Percentiles rank a stretch among this genome's conserved stretches.
Conservation (phyloP, 805 yeast species). For the Schwanniomyces pseudopolymorphus region DNA sequence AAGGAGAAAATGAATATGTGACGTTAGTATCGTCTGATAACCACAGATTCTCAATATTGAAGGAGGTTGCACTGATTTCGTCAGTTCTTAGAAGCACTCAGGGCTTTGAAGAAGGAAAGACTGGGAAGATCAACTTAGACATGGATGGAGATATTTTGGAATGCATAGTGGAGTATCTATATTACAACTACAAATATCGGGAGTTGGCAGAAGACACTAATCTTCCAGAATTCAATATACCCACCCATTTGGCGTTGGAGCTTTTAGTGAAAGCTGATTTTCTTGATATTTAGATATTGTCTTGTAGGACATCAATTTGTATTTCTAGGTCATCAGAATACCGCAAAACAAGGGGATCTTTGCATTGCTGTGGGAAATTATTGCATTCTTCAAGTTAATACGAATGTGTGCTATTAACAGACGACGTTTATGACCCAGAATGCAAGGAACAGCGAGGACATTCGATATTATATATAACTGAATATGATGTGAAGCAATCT, state of each 20-base stretch:
- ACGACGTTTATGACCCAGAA: too few relatives aligned
- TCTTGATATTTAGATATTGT: conserved; percentile 48
- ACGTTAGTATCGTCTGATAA: conserved; percentile 75
- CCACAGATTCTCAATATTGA: conserved; percentile 56
- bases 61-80: conserved; percentile 78
- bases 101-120: conserved; percentile 57
- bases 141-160: conserved; percentile 72
- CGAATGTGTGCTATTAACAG: too few relatives aligned
- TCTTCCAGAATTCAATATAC: conserved; percentile 84
- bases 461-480: too few relatives aligned
- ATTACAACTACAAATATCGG: conserved; percentile 69
- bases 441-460: too few relatives aligned
- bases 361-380: too few relatives aligned
- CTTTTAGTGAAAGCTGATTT: conserved; percentile 91
- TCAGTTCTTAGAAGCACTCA: conserved; percentile 50
- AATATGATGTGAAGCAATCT: too few relatives aligned
- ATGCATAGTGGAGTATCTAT: conserved; percentile 81
- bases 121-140: conserved; percentile 57
- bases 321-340: too few relatives aligned
- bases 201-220: conserved; percentile 50
- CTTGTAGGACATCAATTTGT: too few relatives aligned
- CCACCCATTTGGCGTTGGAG: conserved; percentile 92
- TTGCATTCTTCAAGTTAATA: too few relatives aligned
- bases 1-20: conserved; percentile 29
- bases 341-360: too few relatives aligned